Evolutionary conservation across 768 basidiomycete genomes (phyloP).

Genomic region (Pulveroboletus frians): DNA sequence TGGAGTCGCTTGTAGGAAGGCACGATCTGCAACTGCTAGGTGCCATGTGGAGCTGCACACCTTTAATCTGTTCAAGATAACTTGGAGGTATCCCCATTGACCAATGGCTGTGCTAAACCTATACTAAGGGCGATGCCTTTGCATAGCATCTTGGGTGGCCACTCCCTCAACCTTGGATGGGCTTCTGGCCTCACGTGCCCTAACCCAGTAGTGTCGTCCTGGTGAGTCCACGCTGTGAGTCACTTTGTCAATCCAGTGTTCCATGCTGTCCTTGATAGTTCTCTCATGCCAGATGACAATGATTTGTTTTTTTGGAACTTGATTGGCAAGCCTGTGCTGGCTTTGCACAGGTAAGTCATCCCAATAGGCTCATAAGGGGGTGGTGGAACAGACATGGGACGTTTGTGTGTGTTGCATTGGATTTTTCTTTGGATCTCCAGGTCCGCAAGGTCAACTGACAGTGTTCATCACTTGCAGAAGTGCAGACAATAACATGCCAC

Average conservation of each 20-base stretch:
- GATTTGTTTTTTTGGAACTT: conserved; percentile 81
- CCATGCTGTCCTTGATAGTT: conserved; percentile 65
- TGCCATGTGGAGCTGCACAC: conserved; percentile 7
- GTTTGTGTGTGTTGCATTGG: neutral
- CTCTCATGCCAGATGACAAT: conserved; percentile 81
- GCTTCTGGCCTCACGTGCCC: conserved; percentile 21
- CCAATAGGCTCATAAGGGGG: neutral
- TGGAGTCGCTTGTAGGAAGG: neutral
- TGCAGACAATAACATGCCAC: conserved; percentile 80
- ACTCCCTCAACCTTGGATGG: conserved; percentile 8
- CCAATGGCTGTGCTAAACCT: conserved; percentile 24
- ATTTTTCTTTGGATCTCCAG: neutral
- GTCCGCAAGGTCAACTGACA: neutral
- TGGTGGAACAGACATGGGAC: neutral
- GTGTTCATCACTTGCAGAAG: conserved; percentile 41
- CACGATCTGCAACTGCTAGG: neutral
- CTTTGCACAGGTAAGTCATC: conserved; percentile 65
- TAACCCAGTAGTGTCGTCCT: conserved; percentile 7
- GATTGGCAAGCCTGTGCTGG: conserved; percentile 61
- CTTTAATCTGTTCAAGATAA: conserved; percentile 14
- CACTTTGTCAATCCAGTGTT: conserved; percentile 77
- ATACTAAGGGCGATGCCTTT: conserved; percentile 18
- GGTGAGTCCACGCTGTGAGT: conserved; percentile 14
- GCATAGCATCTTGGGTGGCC: conserved; percentile 8
- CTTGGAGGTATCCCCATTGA: conserved; percentile 26